Evolutionary conservation across 352 stramenopile genomes (phyloP), one percentile per base, ranked within the genome.

Genomic region (Globisporangium lucens): DNA sequence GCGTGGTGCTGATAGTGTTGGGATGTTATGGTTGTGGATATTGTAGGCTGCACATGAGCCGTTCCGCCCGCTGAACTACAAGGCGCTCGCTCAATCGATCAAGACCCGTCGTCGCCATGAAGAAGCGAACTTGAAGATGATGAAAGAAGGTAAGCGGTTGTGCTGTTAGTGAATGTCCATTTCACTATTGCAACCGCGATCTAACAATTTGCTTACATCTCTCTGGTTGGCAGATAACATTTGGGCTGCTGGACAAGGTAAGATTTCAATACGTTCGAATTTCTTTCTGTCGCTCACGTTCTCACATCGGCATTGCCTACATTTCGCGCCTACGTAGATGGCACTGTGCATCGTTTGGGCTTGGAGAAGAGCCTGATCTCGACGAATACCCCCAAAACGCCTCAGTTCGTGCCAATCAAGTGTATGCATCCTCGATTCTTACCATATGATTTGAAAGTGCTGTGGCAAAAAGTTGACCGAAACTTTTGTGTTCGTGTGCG

Each of bases 41-140:
- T 4, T 58, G 27, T 49, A 81, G 79, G 72, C 86, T 33, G 73
- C 85, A 17, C 88, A 95, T 38, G 85, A 95, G 72, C 88, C 88
- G n/a, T 95, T 95, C 69, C 86, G 89, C 47, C 85, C 86, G 22
- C 79, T 95, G 46, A 94, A 95, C 75, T 95, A 95, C 77, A 90
- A 89, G 70, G 59, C 80, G 51, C 75, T 95, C 55, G 88, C 88
- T 9, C 82, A 95, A 63, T 85, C 82, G 56, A 91, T 95, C 61
- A 87, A 88, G 61, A 85, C 70, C 47, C 88, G 82, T 53, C 80
- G 85, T 60, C 88, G 87, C 71, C 87, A 96, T 62, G 87, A 96
- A 63, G 83, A 94, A 66, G 68, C 79, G 17, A 93, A 93, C 67
- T 61, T 94, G 62, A 88, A 93, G 72, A 92, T 94, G 79, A 82